Conservation (phyloP, 2,329 filamentous ascomycete genomes). For the Dactylellina leptospora region DNA sequence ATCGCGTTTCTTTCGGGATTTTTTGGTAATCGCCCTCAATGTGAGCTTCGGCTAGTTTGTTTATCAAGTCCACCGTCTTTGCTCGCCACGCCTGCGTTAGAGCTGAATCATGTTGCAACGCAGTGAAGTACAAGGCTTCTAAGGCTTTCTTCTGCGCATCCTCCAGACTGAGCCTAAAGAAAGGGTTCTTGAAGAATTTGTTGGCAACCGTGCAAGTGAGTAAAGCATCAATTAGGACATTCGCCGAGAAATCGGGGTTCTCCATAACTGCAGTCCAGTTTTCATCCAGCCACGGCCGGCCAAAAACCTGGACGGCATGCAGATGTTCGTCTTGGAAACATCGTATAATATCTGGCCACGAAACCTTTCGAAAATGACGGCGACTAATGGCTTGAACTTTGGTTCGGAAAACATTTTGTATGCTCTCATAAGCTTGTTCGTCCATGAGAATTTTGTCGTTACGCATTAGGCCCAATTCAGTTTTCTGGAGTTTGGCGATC, state of each 20-base stretch:
- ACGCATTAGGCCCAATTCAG: constrained; percentile 8
- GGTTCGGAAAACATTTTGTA: not conserved
- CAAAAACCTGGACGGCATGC: not conserved
- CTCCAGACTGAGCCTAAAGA: too few species aligned
- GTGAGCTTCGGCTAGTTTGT: not conserved
- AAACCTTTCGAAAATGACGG: constrained; percentile 7
- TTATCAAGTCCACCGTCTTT: not conserved
- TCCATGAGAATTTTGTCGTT: constrained; percentile 9
- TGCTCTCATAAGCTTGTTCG: constrained; percentile 2
- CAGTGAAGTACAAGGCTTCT: not conserved
- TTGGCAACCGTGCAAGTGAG: not conserved
- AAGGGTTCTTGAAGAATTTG: constrained; percentile 3
- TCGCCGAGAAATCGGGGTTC: not conserved
- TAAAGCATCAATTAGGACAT: not conserved
- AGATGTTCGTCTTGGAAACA: not conserved
- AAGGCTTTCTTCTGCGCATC: too few species aligned
- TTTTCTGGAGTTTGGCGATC: constrained; percentile 12
- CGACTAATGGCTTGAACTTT: constrained; percentile 12
- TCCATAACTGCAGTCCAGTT: not conserved
- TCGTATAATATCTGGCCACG: not conserved
- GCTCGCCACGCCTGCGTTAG: not conserved
- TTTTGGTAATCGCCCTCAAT: too few species aligned
- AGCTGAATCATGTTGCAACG: not conserved
- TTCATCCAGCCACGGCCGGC: not conserved
- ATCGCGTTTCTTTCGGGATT: not conserved